These are phyloP conservation scores for Globisporangium rhizosaccharum DNA, from an alignment of 352 stramenopile genomes.

Conservation along the genomic window DNA sequence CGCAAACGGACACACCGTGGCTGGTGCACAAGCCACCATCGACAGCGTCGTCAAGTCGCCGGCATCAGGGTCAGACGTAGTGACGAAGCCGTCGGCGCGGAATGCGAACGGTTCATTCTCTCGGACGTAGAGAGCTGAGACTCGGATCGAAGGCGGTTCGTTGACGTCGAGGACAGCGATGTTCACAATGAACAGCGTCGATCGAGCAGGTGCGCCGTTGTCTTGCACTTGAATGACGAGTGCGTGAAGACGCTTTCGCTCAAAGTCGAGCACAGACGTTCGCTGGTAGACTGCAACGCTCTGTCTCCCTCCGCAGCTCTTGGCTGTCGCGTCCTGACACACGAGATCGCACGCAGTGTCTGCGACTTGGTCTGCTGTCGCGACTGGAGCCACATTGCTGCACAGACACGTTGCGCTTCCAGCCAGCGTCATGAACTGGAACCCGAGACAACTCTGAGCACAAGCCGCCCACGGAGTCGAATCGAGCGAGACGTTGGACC, in stretches of 20 bases:
- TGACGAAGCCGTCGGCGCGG: background rate
- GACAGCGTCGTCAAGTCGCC: conserved; percentile 1
- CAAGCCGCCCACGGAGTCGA: conserved; percentile 6
- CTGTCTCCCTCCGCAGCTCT: conserved; percentile 19
- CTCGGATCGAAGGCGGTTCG: conserved; percentile 5
- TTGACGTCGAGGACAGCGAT: conserved; percentile 10
- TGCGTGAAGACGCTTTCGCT: conserved; percentile 5
- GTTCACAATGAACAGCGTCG: conserved; percentile 1
- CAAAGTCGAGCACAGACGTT: conserved; percentile 17
- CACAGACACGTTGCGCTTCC: conserved; percentile 17
- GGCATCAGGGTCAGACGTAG: conserved; percentile 2
- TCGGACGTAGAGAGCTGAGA: conserved; percentile 2
- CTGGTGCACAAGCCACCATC: conserved; percentile 3
- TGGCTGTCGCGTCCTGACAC: conserved; percentile 12
- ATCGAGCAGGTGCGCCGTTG: conserved; percentile 1
- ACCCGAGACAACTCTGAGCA: conserved; percentile 11
- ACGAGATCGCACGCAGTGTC: conserved; percentile 4
- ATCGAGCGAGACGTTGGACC: background rate
- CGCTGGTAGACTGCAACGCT: conserved; percentile 23
- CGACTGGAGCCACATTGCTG: conserved; percentile 14
- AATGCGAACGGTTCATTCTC: conserved; percentile 2
- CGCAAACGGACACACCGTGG: background rate
- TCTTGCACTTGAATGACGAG: conserved; percentile 7
- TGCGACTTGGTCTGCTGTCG: conserved; percentile 1
- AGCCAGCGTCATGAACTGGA: conserved; percentile 23